These are phyloP conservation scores for Rehmannia glutinosa DNA, from an alignment of 257 asterid genomes.

Conservation along the genomic window DNA sequence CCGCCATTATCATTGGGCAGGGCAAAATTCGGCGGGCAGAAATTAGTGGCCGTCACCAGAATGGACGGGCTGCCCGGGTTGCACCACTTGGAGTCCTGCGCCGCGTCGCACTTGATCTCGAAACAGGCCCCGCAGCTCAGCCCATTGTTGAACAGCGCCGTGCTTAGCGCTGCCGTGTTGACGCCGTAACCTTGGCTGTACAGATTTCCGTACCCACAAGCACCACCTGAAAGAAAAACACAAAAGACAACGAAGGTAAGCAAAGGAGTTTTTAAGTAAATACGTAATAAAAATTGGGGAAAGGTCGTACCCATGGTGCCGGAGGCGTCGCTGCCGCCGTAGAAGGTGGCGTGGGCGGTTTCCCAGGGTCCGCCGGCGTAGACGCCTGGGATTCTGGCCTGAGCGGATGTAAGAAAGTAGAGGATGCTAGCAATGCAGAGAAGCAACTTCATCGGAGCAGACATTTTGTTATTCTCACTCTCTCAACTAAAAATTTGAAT, in stretches of 20 bases:
- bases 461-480: constrained; percentile 10
- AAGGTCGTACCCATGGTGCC: constrained; percentile 74
- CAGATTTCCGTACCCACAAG: constrained; percentile 78
- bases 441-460: neutral
- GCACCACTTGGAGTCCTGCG: constrained; percentile 44
- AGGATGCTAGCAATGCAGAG: constrained; percentile 17
- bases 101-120: constrained; percentile 57
- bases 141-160: constrained; percentile 72
- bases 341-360: constrained; percentile 84
- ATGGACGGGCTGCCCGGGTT: constrained; percentile 69
- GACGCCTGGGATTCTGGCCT: constrained; percentile 57
- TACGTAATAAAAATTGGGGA: too few relatives aligned
- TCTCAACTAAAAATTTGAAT: neutral
- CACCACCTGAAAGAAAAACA: constrained; percentile 49
- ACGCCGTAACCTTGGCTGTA: constrained; percentile 79
- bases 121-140: constrained; percentile 74
- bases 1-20: constrained; percentile 66
- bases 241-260: too few relatives aligned
- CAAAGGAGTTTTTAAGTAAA: too few relatives aligned
- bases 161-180: constrained; percentile 72
- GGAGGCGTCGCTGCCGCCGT: constrained; percentile 88
- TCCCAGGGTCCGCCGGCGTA: constrained; percentile 69
- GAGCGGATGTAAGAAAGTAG: constrained; percentile 4
- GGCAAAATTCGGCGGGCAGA: constrained; percentile 77
- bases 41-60: constrained; percentile 62